phyloP scores from a whole-genome alignment of 2,329 filamentous ascomycete species.

The Conoideocrella luteorostrata region DNA sequence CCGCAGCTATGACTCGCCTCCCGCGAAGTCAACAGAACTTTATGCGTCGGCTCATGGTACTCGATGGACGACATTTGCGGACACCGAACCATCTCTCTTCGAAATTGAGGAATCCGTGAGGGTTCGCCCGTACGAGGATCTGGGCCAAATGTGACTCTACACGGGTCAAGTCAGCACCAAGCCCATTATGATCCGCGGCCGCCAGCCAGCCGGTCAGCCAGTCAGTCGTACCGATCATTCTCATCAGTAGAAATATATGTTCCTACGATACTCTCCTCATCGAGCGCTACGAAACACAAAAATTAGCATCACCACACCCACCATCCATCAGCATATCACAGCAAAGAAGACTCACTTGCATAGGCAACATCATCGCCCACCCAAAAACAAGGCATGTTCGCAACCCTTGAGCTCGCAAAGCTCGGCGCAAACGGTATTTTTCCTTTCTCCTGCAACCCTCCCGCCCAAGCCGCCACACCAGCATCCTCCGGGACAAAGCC shows the following conservation, averaged over 20 bases:
- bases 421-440: conserved; percentile 27
- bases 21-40: conserved; percentile 36
- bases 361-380: conserved; percentile 36
- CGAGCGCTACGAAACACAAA: conserved; percentile 20
- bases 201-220: neutral
- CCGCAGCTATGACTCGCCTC: conserved; percentile 24
- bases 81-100: conserved; percentile 30
- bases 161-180: neutral
- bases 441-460: conserved; percentile 33
- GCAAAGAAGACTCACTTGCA: conserved; percentile 31
- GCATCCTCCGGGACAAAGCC: conserved; percentile 16
- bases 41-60: conserved; percentile 36
- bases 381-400: conserved; percentile 34
- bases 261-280: conserved; percentile 29
- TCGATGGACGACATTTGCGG: conserved; percentile 40
- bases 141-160: conserved; percentile 11
- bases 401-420: conserved; percentile 18
- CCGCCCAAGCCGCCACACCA: conserved; percentile 30
- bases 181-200: neutral
- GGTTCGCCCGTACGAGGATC: conserved; percentile 5
- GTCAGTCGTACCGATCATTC: conserved; percentile 31
- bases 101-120: conserved; percentile 11
- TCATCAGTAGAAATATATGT: conserved; percentile 37
- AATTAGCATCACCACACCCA: conserved; percentile 1
- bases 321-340: neutral